Percentiles rank a stretch among this genome's conserved stretches.
phyloP scores from a whole-genome alignment of 306 rosid genomes.

The Sesbania bispinosa region DNA sequence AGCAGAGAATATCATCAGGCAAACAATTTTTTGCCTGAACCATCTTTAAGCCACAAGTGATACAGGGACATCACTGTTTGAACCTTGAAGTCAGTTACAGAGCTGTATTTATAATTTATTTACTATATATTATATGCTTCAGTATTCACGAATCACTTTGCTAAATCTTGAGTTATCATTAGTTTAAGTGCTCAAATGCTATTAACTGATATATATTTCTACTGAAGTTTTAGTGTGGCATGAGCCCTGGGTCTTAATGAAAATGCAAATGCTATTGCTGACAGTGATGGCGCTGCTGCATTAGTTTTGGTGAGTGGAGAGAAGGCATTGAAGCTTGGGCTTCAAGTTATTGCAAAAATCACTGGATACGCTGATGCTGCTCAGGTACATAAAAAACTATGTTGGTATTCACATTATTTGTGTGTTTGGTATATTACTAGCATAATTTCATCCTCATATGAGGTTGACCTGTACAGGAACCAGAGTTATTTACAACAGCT shows the following conservation, averaged over 20 bases:
- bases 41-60: not conserved
- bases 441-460: conserved; percentile 12
- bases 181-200: conserved; percentile 11
- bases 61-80: not conserved
- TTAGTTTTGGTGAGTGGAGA: conserved; percentile 78
- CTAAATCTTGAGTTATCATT: conserved; percentile 11
- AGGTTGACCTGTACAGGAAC: conserved; percentile 52
- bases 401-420: not conserved
- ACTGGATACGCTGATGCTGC: conserved; percentile 64
- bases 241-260: not conserved
- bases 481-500: conserved; percentile 86
- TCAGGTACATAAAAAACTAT: not conserved
- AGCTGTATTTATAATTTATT: conserved; percentile 3
- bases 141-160: not conserved
- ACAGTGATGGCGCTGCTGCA: conserved; percentile 88
- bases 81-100: not conserved
- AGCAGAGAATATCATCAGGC: not conserved
- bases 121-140: not conserved
- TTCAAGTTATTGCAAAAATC: conserved; percentile 73
- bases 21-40: not conserved
- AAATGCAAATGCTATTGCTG: not conserved
- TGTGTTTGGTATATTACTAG: not conserved
- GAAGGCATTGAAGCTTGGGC: conserved; percentile 64
- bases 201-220: not conserved
- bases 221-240: conserved; percentile 21